Percentiles rank a stretch among this genome's conserved stretches.
Evolutionary conservation across 768 basidiomycete species (phyloP).

Genomic region (Lactarius hengduanensis): DNA sequence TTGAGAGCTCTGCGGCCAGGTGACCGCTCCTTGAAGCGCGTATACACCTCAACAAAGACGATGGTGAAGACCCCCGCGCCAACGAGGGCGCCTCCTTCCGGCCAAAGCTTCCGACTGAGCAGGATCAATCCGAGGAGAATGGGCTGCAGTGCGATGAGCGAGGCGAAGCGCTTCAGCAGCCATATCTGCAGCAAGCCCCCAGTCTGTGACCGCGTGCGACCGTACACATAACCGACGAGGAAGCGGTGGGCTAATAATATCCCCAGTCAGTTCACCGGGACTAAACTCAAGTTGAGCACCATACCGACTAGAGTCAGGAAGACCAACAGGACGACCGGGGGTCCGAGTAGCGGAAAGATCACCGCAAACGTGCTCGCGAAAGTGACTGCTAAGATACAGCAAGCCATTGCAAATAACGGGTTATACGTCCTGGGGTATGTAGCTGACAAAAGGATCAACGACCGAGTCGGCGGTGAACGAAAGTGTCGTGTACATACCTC

Average conservation of each 20-base stretch:
- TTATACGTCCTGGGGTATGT: slow-evolving; percentile 72
- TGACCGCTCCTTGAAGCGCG: slow-evolving; percentile 46
- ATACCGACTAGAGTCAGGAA: slow-evolving; percentile 65
- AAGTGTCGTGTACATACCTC: slow-evolving; percentile 48
- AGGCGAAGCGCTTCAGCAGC: slow-evolving; percentile 70
- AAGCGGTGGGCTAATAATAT: slow-evolving; percentile 72
- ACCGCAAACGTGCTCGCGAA: slow-evolving; percentile 73
- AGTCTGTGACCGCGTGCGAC: slow-evolving; percentile 68
- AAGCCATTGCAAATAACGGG: slow-evolving; percentile 62
- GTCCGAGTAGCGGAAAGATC: slow-evolving; percentile 74
- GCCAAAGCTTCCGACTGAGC: slow-evolving; percentile 65
- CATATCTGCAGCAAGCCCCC: slow-evolving; percentile 75
- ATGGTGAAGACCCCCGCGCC: slow-evolving; percentile 55
- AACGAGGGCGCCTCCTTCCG: slow-evolving; percentile 63
- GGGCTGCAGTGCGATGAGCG: slow-evolving; percentile 70
- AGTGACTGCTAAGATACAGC: slow-evolving; percentile 64
- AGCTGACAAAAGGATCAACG: slow-evolving; percentile 42
- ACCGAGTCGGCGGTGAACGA: not conserved
- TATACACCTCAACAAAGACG: slow-evolving; percentile 60
- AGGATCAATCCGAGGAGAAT: slow-evolving; percentile 72
- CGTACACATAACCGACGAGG: slow-evolving; percentile 76
- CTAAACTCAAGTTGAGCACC: slow-evolving; percentile 30
- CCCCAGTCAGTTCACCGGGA: not conserved
- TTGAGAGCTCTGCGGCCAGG: slow-evolving; percentile 52
- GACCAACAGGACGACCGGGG: slow-evolving; percentile 64